Evolutionary conservation across 768 basidiomycete species (phyloP).

Genomic region (Boletellus emodensis): DNA sequence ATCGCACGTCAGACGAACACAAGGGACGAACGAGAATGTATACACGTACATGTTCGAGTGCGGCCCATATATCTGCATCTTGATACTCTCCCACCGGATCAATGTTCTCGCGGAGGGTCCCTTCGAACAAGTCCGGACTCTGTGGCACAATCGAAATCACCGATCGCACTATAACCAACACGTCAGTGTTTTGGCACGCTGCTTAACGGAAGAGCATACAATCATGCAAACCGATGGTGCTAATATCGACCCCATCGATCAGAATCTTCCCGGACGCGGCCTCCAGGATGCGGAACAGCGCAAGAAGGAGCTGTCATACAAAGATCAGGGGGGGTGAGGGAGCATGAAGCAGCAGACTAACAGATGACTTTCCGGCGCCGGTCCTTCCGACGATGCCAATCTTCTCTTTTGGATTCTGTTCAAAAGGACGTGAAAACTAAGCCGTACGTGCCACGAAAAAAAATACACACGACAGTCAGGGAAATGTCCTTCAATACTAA

Average conservation of each 20-base stretch:
- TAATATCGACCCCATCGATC: constrained; percentile 75
- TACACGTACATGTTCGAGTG: constrained; percentile 58
- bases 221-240: constrained; percentile 70
- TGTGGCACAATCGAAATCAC: constrained; percentile 86
- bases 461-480: constrained; percentile 54
- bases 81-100: constrained; percentile 74
- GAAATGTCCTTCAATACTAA: constrained; percentile 72
- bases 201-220: constrained; percentile 5
- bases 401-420: constrained; percentile 73
- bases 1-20: not conserved
- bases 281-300: constrained; percentile 76
- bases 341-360: constrained; percentile 28
- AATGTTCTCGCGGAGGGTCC: constrained; percentile 79
- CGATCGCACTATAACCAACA: constrained; percentile 49
- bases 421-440: constrained; percentile 3
- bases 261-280: constrained; percentile 60
- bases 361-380: constrained; percentile 76
- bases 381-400: constrained; percentile 88
- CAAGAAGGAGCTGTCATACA: constrained; percentile 51
- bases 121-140: constrained; percentile 65
- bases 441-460: not conserved
- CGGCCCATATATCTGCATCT: constrained; percentile 85
- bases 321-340: not conserved
- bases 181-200: not conserved
- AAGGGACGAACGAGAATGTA: not conserved